A percentile compares a stretch with the other conserved stretches of the same genome.
Conservation (phyloP, 441 rosid genomes). For the Biscutella laevigata region DNA sequence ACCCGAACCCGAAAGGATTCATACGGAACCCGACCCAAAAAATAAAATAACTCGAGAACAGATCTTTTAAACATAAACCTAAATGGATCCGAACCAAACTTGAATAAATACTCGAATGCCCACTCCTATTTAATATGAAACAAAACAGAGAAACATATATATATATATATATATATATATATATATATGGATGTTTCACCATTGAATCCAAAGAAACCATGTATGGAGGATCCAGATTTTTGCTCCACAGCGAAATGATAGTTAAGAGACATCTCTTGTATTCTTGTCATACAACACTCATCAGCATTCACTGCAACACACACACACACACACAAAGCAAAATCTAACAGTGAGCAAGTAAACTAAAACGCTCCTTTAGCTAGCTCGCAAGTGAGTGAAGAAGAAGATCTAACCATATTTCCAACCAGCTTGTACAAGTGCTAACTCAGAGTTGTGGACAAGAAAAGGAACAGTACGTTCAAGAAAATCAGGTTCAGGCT, state of each 20-base stretch:
- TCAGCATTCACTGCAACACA: constrained; percentile 28
- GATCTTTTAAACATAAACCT: no score
- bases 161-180: no score
- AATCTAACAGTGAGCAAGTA: background rate
- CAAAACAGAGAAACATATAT: no score
- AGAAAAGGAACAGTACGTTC: constrained; percentile 53
- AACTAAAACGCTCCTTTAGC: background rate
- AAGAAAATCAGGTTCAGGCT: constrained; percentile 54
- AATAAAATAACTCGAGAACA: no score
- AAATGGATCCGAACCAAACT: no score
- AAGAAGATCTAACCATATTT: constrained; percentile 38
- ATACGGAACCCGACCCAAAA: no score
- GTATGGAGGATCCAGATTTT: constrained; percentile 41
- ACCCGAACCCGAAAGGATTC: no score
- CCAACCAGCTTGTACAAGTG: constrained; percentile 68
- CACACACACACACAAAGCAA: background rate
- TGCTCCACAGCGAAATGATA: constrained; percentile 42
- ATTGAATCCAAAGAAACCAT: constrained; percentile 41
- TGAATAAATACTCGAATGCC: no score
- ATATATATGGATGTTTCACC: constrained; percentile 25
- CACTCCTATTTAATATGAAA: no score
- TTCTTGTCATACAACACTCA: constrained; percentile 41
- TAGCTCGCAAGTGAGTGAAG: background rate
- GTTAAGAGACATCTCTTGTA: constrained; percentile 51
- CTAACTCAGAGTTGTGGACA: constrained; percentile 41